phyloP scores from a whole-genome alignment of 164 flowering plant genomes.

The Dillenia suffruticosa region DNA sequence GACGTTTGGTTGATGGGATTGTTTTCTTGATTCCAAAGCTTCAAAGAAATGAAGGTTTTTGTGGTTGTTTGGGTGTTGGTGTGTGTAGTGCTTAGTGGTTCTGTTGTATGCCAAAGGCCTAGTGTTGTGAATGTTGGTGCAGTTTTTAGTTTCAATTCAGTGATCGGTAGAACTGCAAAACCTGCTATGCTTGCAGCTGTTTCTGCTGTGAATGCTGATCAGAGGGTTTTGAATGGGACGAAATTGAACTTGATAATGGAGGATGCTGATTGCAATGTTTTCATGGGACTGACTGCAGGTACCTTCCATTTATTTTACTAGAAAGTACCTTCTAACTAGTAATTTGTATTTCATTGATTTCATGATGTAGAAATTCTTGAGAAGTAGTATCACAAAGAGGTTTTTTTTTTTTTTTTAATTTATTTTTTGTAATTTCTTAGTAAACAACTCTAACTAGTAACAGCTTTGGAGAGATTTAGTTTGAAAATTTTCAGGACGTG shows the following conservation, averaged over 20 bases:
- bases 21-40: too few relatives aligned
- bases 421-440: too few relatives aligned
- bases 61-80: conserved; percentile 8
- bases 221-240: conserved; percentile 49
- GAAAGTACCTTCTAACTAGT: too few relatives aligned
- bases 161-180: conserved; percentile 71
- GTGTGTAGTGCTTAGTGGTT: conserved; percentile 21
- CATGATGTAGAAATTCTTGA: too few relatives aligned
- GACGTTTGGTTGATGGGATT: too few relatives aligned
- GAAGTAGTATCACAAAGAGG: too few relatives aligned
- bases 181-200: conserved; percentile 59
- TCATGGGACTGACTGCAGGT: conserved; percentile 66
- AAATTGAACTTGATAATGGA: conserved; percentile 35
- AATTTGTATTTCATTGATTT: too few relatives aligned
- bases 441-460: too few relatives aligned
- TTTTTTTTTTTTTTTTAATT: too few relatives aligned
- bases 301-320: conserved; percentile 2
- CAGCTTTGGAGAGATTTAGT: too few relatives aligned
- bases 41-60: too few relatives aligned
- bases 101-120: conserved; percentile 33
- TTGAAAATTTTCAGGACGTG: too few relatives aligned
- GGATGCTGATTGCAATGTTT: conserved; percentile 58
- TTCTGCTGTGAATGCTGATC: conserved; percentile 55
- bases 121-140: conserved; percentile 64
- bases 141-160: conserved; percentile 60